phyloP scores from a whole-genome alignment of 208 protist species.

The Histomonas meleagridis region DNA sequence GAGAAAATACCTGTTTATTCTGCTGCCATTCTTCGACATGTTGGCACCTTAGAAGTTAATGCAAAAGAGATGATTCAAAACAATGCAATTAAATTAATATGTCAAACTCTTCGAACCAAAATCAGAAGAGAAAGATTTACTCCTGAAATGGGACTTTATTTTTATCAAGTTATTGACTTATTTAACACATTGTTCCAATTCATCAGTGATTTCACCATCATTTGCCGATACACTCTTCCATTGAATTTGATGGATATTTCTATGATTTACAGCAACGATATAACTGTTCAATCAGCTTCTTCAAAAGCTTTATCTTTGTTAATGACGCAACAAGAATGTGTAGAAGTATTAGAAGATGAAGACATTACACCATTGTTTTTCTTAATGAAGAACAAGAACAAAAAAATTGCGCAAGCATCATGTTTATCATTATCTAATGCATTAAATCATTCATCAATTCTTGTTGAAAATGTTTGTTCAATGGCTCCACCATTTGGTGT shows the following conservation, averaged over 20 bases:
- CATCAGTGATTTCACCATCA: not conserved
- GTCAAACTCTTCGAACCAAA: not conserved
- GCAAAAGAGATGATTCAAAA: not conserved
- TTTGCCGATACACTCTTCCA: not conserved
- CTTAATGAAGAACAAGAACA: not conserved
- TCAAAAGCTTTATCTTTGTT: not conserved
- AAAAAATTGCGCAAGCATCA: not conserved
- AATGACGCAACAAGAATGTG: not conserved
- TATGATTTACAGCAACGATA: not conserved
- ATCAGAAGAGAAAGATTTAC: not conserved
- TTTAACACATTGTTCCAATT: not conserved
- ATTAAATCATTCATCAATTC: not conserved
- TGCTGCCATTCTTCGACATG: not conserved
- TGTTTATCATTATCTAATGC: not conserved
- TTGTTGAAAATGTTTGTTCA: not conserved
- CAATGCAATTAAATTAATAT: not conserved
- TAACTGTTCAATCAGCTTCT: not conserved
- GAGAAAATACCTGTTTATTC: not conserved
- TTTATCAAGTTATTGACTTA: not conserved
- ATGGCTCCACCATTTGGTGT: not conserved
- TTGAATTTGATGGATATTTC: not conserved
- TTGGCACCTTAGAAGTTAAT: not conserved
- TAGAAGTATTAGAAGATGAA: conserved; percentile 7
- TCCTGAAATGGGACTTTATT: not conserved
- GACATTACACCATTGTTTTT: not conserved